These are phyloP conservation scores for Eucalyptus victrix DNA, from an alignment of 345 rosid species.

Conservation along the genomic window DNA sequence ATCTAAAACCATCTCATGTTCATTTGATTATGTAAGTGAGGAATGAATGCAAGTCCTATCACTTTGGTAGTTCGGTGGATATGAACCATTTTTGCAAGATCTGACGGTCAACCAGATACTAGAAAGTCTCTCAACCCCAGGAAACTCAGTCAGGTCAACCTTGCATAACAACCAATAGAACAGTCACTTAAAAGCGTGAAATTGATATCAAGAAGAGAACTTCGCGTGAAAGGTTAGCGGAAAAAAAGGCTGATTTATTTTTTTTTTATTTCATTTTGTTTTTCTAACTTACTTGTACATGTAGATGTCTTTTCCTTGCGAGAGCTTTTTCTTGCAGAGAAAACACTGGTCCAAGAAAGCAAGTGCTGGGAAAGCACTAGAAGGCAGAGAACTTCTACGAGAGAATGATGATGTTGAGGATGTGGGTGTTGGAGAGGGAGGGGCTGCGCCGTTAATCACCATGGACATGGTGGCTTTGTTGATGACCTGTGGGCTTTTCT, in stretches of 20 bases:
- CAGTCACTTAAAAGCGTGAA: not conserved
- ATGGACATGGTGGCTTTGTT: slow-evolving; percentile 27
- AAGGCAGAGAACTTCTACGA: not conserved
- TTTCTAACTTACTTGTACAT: slow-evolving; percentile 65
- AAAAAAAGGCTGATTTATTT: not conserved
- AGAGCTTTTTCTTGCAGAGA: slow-evolving; percentile 60
- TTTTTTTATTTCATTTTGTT: too few species aligned
- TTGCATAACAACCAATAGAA: not conserved
- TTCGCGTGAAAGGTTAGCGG: not conserved
- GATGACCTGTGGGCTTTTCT: slow-evolving; percentile 28
- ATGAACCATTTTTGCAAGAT: not conserved
- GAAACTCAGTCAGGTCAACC: not conserved
- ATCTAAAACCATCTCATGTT: not conserved
- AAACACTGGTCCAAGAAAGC: slow-evolving; percentile 59
- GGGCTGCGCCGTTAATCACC: slow-evolving; percentile 1
- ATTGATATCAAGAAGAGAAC: not conserved
- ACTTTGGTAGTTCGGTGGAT: not conserved
- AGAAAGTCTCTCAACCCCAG: not conserved
- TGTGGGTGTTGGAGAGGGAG: not conserved
- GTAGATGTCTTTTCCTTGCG: slow-evolving; percentile 75
- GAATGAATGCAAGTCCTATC: not conserved
- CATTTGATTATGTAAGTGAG: not conserved
- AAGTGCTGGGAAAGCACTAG: not conserved
- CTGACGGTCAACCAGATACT: not conserved
- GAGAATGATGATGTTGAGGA: not conserved